Evolutionary conservation across 257 asterid species (phyloP).

Genomic region (Solanum etuberosum): DNA sequence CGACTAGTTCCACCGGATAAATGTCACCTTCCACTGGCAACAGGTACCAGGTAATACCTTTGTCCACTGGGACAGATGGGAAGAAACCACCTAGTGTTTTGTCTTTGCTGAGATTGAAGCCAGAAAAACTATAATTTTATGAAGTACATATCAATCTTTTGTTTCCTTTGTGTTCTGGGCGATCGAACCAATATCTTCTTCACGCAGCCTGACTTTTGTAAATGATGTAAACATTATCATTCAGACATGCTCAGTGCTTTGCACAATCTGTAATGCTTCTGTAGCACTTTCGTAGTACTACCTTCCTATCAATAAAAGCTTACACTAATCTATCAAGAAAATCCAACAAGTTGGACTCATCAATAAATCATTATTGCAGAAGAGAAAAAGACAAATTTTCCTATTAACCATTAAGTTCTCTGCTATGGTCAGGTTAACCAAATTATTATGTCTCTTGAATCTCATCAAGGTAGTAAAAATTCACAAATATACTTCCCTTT

Average conservation of each 20-base stretch:
- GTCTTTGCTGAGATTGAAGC: background rate
- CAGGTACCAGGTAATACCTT: background rate
- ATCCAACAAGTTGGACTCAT: background rate
- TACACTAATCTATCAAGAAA: background rate
- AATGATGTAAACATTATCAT: background rate
- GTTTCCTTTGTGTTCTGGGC: background rate
- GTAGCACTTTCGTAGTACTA: background rate
- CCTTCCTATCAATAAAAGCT: background rate
- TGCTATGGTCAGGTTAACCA: background rate
- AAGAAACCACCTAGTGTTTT: background rate
- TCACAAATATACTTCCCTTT: background rate
- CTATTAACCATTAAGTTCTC: background rate
- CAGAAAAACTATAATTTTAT: background rate
- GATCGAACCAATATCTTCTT: background rate
- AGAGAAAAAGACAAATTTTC: background rate
- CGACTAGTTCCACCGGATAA: background rate
- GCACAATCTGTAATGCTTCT: background rate
- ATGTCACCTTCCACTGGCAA: background rate
- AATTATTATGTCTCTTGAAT: background rate
- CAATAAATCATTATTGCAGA: background rate
- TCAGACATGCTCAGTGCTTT: background rate
- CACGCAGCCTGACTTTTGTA: background rate
- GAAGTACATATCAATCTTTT: background rate
- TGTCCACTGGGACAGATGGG: background rate
- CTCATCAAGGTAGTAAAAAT: background rate